These are phyloP conservation scores for Aureobasidium sp. DNA, from an alignment of 2,329 filamentous ascomycete species.

Conservation along the genomic window DNA sequence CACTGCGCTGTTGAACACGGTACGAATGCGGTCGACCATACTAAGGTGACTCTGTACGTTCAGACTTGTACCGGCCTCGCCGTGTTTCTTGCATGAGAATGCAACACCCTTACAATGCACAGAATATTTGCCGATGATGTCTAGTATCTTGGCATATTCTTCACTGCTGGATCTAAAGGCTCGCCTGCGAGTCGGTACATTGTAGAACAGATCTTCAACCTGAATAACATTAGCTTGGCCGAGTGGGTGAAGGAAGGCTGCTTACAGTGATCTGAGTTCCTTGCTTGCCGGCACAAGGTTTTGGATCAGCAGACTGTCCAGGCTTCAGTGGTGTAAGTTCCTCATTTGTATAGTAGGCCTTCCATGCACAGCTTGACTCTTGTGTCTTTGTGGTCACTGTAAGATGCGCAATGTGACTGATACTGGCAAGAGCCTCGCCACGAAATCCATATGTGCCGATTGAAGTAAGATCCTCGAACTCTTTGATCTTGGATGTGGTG, in stretches of 20 bases:
- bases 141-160: slow-evolving; percentile 96
- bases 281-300: slow-evolving; percentile 74
- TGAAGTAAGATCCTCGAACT: slow-evolving; percentile 82
- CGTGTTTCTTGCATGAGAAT: slow-evolving; percentile 95
- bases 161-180: slow-evolving; percentile 89
- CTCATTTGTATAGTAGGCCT: slow-evolving; percentile 79
- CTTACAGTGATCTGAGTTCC: slow-evolving; percentile 84
- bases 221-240: slow-evolving; percentile 23
- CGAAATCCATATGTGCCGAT: slow-evolving; percentile 98
- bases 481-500: slow-evolving; percentile 90
- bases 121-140: slow-evolving; percentile 87
- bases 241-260: background rate
- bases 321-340: slow-evolving; percentile 77
- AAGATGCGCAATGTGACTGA: slow-evolving; percentile 95
- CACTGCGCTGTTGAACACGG: slow-evolving; percentile 76
- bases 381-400: slow-evolving; percentile 91
- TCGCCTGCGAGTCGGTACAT: slow-evolving; percentile 76
- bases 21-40: slow-evolving; percentile 75
- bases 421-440: slow-evolving; percentile 91
- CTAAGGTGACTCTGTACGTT: slow-evolving; percentile 68
- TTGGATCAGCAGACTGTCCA: slow-evolving; percentile 78
- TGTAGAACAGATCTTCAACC: slow-evolving; percentile 96
- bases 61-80: slow-evolving; percentile 75
- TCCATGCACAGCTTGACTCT: slow-evolving; percentile 81
- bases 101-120: slow-evolving; percentile 86